Evolutionary conservation across 1,139 yeast species (phyloP), one percentile per base, ranked within the genome.

Genomic region (Spencermartinsiella ligniputridi): DNA sequence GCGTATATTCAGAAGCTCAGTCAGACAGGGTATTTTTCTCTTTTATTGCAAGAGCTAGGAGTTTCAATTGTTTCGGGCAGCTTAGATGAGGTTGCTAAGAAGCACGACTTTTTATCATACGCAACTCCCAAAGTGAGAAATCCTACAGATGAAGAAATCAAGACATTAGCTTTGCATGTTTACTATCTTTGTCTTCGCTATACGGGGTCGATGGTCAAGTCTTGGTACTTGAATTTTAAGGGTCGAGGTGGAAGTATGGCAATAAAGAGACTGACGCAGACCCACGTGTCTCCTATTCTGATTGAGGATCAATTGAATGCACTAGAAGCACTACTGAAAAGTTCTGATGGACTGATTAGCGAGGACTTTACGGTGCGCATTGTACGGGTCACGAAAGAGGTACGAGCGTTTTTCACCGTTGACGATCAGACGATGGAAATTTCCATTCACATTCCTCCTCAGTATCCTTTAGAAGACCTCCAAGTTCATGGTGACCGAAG

Each of bases 401-500:
- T 92, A 52, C 79, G 76, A 50, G 83, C 92, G 1, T 70, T 74
- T 1, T 87, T 87, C 60, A 72, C 81, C 38, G 85, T 92, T 46
- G 99, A 94, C 60, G 97, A 89, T 45, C 95, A 88, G 57, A 79
- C 79, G 16, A 75, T 92, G 75, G 96, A 88, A 58, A 78, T 92
- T 70, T 76, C 81, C 1, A 80, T 90, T 48, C 74, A 72, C 42
- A 67, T 89, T 15, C 97, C 97, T 0, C 60, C 71, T 1, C 74
- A 78, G 35, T 90, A 80, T 54, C 97, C 97, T 2, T 71, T 89
- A 42, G 73, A 78, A 12, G 85, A 79, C 51, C 83, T 89, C 13
- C 68, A 70, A 12, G 90, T 92, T 0, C 81, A 78, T 43, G 96
- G 97, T 0, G 78, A 87, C 1, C 75, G 80, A 45, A 74, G 96